Evolutionary conservation across 164 flowering plant species (phyloP).

Genomic region (Nelumbo lutea): DNA sequence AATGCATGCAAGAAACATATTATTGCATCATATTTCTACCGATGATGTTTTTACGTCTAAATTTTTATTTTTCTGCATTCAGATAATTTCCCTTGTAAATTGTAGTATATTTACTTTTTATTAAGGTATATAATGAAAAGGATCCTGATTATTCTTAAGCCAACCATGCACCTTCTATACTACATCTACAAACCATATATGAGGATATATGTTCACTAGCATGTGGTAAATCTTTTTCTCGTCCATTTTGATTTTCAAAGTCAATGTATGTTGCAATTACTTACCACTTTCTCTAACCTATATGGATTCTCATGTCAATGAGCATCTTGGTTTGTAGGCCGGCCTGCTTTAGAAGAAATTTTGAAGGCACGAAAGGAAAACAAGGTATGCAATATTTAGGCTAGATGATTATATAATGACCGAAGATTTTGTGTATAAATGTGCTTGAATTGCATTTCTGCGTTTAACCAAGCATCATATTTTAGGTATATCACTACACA

Average conservation of each 20-base stretch:
- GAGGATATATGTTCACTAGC: background rate
- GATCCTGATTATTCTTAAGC: background rate
- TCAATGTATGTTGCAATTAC: background rate
- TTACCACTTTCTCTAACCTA: background rate
- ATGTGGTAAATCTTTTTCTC: background rate
- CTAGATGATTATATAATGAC: background rate
- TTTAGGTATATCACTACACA: background rate
- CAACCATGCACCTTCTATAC: background rate
- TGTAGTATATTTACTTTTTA: too few species aligned
- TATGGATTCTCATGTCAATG: background rate
- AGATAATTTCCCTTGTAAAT: too few species aligned
- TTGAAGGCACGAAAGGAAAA: slow-evolving; percentile 25
- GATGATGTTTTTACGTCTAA: too few species aligned
- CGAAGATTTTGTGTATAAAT: background rate
- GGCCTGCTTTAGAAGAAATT: slow-evolving; percentile 26
- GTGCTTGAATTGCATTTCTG: background rate
- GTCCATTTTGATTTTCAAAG: background rate
- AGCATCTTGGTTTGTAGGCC: slow-evolving; percentile 19
- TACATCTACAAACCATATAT: background rate
- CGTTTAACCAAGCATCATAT: background rate
- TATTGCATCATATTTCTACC: too few species aligned
- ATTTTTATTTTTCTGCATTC: too few species aligned
- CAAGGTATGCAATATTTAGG: slow-evolving; percentile 14
- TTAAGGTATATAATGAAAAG: background rate
- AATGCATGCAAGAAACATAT: too few species aligned